Percentiles rank a stretch among this genome's conserved stretches.
These are phyloP conservation scores for Chenopodium suecicum DNA, from an alignment of 148 eudicot species.

Conservation along the genomic window DNA sequence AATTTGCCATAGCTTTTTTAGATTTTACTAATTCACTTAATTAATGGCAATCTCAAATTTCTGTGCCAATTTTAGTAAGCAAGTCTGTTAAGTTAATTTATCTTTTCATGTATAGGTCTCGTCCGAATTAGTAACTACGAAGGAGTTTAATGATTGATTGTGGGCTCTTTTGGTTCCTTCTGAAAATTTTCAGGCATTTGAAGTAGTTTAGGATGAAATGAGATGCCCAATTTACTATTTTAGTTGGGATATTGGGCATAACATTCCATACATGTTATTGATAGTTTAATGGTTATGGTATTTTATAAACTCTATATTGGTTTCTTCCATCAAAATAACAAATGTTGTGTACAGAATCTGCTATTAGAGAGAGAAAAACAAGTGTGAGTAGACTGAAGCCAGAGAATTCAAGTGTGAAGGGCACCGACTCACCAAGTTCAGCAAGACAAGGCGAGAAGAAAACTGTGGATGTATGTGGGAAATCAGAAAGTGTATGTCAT, in stretches of 20 bases:
- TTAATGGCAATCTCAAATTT: neutral
- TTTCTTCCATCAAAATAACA: slow-evolving; percentile 9
- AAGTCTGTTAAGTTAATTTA: neutral
- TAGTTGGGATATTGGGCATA: neutral
- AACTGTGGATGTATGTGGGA: slow-evolving; percentile 23
- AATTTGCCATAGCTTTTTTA: neutral
- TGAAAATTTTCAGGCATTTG: neutral
- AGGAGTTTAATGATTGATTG: neutral
- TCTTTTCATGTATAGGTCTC: neutral
- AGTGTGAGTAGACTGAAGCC: slow-evolving; percentile 43
- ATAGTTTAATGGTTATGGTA: neutral
- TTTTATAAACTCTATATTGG: neutral
- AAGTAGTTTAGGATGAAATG: neutral
- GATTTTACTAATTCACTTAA: neutral
- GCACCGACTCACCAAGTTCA: slow-evolving; percentile 32
- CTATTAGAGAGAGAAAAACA: slow-evolving; percentile 61
- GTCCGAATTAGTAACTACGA: neutral
- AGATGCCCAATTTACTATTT: neutral
- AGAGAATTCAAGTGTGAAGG: slow-evolving; percentile 28
- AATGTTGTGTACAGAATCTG: slow-evolving; percentile 57
- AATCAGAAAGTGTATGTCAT: slow-evolving; percentile 27
- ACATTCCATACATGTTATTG: neutral
- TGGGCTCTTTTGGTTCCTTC: neutral
- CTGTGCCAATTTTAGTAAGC: neutral
- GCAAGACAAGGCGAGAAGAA: slow-evolving; percentile 26